Conservation (phyloP, 2,329 filamentous ascomycete species). For the Xylaria sp. region DNA sequence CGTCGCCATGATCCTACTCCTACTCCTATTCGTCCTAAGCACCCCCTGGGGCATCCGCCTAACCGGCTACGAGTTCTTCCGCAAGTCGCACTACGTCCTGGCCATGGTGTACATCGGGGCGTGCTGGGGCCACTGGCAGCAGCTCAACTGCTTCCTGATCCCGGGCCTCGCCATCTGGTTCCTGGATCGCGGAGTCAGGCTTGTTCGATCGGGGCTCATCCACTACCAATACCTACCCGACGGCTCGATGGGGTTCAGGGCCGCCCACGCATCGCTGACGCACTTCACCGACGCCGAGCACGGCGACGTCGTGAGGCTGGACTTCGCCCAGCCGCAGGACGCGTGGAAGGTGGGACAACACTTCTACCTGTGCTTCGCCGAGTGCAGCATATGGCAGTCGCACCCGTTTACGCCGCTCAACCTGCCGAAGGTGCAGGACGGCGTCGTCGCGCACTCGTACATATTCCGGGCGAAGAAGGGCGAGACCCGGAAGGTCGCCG, state of each 20-base stretch:
- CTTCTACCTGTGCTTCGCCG: slow-evolving; percentile 70
- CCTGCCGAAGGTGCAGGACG: slow-evolving; percentile 47
- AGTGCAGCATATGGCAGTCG: slow-evolving; percentile 70
- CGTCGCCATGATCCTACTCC: slow-evolving; percentile 67
- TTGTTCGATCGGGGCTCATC: slow-evolving; percentile 60
- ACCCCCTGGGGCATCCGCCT: slow-evolving; percentile 60
- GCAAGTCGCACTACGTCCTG: slow-evolving; percentile 72
- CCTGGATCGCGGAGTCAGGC: slow-evolving; percentile 62
- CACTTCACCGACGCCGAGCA: slow-evolving; percentile 58
- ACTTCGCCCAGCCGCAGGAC: slow-evolving; percentile 64
- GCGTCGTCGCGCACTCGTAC: slow-evolving; percentile 55
- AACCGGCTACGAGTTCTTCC: slow-evolving; percentile 78
- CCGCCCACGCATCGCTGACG: slow-evolving; percentile 53
- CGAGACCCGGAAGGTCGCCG: slow-evolving; percentile 60
- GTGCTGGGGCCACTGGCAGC: slow-evolving; percentile 74
- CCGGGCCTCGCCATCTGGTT: slow-evolving; percentile 67
- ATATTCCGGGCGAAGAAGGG: slow-evolving; percentile 61
- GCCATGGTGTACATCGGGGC: slow-evolving; percentile 76
- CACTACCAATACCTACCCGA: slow-evolving; percentile 58
- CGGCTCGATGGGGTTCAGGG: slow-evolving; percentile 55
- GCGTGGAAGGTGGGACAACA: slow-evolving; percentile 70
- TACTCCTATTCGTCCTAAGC: slow-evolving; percentile 63
- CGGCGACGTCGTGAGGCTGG: slow-evolving; percentile 66
- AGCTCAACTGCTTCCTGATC: slow-evolving; percentile 69
- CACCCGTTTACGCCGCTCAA: slow-evolving; percentile 71